Evolutionary conservation across 208 protist species (phyloP), one percentile per base, ranked within the genome.

Genomic region (Crithidia expoeki): DNA sequence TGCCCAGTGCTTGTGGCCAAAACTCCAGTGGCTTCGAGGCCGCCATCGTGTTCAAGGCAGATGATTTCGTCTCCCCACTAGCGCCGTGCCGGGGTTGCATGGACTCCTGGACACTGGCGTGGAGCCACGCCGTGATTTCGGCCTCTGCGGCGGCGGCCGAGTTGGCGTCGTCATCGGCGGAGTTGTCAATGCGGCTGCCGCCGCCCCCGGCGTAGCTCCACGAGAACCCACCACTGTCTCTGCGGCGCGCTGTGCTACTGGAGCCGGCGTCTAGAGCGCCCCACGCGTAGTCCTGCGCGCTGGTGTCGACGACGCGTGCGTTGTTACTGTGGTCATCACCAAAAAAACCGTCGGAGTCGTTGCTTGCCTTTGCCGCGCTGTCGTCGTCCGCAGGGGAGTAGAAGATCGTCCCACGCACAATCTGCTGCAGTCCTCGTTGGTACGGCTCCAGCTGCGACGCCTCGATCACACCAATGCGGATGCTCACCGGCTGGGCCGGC

Each of bases 111-210:
- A 68, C 47, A 21, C 63, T 71, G 23, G 62, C 72, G 2, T 46
- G 62, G 25, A 77, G 51, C 72, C 74, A 72, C 30, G 62, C 62
- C 32, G 68, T 25, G 7, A 72, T 60, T 23, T 74, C 74, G 4
- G 51, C 59, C 51, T 70, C 58, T 10, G 69, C 74, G 7, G 59
- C 64, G 16, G 59, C 58, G 12, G 58, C 58, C 1, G 58, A 64
- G 58, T 64, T 38, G n/a, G 42, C 19, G 40, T 64, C 58, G 28
- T 34, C 64, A 2, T 68, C 64, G 33, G n/a, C n/a, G n/a, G n/a
- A n/a, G n/a, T 49, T 34, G 21, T 44, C 51, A 33, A 25, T 40
- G 51, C 21, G 23, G 5, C 36, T 33, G 1, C 36, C 38, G 21
- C 56, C 58, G 21, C 58, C 40, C 4, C 25, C 58, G n/a, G 58